Conservation (phyloP, 768 basidiomycete genomes). For the Tylopilus felleus region DNA sequence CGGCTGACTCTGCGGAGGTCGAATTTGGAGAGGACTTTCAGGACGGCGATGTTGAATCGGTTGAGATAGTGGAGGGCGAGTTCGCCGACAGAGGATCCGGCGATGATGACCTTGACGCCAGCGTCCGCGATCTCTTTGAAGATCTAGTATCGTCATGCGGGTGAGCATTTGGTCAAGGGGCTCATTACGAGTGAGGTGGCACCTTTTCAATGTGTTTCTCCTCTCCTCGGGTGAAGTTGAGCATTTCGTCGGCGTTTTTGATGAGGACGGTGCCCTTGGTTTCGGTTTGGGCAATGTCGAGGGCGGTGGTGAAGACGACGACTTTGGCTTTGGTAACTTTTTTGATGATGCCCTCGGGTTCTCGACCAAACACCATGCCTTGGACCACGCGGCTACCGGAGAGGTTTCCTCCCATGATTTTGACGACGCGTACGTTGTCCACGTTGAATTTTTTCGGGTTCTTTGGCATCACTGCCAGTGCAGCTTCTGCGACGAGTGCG, state of each 20-base stretch:
- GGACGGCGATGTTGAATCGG: conserved; percentile 87
- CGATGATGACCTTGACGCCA: conserved; percentile 91
- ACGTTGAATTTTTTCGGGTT: conserved; percentile 94
- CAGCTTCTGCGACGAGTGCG: conserved; percentile 87
- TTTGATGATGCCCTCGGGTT: conserved; percentile 89
- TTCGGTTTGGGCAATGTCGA: conserved; percentile 95
- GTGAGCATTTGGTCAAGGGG: neutral
- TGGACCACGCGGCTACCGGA: conserved; percentile 81
- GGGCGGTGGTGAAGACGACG: conserved; percentile 88
- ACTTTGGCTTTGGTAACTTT: conserved; percentile 87
- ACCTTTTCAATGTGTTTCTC: conserved; percentile 96
- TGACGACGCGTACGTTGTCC: conserved; percentile 96
- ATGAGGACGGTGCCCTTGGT: conserved; percentile 98
- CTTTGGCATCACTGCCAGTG: conserved; percentile 84
- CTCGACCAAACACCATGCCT: conserved; percentile 97
- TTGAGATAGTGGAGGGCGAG: conserved; percentile 97
- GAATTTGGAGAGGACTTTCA: conserved; percentile 98
- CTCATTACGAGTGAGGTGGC: too few species aligned
- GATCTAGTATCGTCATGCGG: conserved; percentile 51
- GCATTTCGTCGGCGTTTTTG: conserved; percentile 93
- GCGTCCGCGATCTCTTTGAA: conserved; percentile 97
- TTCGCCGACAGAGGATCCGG: conserved; percentile 90
- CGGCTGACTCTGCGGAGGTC: conserved; percentile 92
- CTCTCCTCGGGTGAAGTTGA: conserved; percentile 94
- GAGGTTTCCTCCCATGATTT: conserved; percentile 96